Evolutionary conservation across 208 protist genomes (phyloP).

Genomic region (Leishmania turanica): DNA sequence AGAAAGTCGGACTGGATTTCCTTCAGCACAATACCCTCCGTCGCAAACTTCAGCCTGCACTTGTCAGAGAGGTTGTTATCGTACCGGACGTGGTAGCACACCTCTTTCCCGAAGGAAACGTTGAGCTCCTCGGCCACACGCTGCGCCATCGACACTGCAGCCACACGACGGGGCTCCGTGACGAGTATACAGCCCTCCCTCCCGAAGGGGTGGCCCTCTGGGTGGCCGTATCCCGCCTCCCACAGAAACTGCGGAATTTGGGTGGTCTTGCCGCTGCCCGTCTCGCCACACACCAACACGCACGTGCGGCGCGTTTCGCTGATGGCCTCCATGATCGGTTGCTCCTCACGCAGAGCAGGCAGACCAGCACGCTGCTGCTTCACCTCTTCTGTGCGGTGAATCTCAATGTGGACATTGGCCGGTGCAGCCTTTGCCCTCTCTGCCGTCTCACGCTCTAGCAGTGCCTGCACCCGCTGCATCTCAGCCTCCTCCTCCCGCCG

Average conservation of each 20-base stretch:
- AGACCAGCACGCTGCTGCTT: constrained; percentile 63
- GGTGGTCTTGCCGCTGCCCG: constrained; percentile 98
- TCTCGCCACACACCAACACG: constrained; percentile 97
- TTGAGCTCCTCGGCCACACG: constrained; percentile 98
- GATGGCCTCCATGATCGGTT: constrained; percentile 92
- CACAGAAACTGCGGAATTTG: constrained; percentile 94
- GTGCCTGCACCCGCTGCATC: constrained; percentile 23
- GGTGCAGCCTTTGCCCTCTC: constrained; percentile 43
- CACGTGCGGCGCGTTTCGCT: constrained; percentile 68
- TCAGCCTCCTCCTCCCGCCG: constrained; percentile 29
- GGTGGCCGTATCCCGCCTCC: constrained; percentile 90
- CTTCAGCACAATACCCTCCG: constrained; percentile 99
- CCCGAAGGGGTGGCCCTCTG: constrained; percentile 63
- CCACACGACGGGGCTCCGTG: constrained; percentile 99
- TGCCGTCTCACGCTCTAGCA: constrained; percentile 40
- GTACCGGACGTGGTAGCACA: constrained; percentile 98
- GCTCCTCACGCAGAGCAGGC: constrained; percentile 89
- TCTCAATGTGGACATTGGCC: constrained; percentile 66
- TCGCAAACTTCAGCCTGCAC: constrained; percentile 98
- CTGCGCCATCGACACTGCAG: constrained; percentile 98
- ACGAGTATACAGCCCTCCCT: constrained; percentile 90
- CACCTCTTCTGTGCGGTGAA: constrained; percentile 65
- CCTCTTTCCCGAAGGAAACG: constrained; percentile 84
- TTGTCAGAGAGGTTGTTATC: constrained; percentile 95
- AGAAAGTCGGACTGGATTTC: constrained; percentile 97